These are phyloP conservation scores for Podospora australis DNA, from an alignment of 495 filamentous ascomycete genomes.

Conservation along the genomic window DNA sequence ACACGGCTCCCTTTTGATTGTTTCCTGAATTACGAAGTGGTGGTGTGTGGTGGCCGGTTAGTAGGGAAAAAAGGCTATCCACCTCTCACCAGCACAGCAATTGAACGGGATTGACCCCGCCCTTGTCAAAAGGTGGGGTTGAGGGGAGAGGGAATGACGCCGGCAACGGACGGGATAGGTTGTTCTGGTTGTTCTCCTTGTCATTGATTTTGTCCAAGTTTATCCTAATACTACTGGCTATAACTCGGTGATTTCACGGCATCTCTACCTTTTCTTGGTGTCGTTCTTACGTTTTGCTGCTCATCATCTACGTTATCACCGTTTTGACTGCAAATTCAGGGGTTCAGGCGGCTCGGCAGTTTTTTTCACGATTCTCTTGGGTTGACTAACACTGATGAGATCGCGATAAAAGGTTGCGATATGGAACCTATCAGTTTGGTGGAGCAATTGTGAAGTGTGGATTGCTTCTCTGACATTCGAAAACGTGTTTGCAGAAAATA, in stretches of 20 bases:
- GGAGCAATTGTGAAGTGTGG: not conserved
- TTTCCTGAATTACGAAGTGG: not conserved
- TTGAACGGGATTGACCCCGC: slow-evolving; percentile 1
- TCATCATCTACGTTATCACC: not conserved
- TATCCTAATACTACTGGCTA: no score
- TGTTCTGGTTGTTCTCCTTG: not conserved
- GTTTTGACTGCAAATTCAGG: not conserved
- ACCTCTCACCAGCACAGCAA: no score
- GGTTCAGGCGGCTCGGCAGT: slow-evolving; percentile 8
- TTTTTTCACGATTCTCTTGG: not conserved
- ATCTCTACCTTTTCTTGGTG: slow-evolving; percentile 3
- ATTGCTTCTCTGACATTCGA: not conserved
- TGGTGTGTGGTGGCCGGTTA: not conserved
- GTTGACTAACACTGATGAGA: not conserved
- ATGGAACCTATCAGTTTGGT: no score
- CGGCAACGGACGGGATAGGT: slow-evolving; percentile 2
- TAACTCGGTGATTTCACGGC: slow-evolving; percentile 31
- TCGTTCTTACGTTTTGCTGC: not conserved
- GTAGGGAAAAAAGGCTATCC: no score
- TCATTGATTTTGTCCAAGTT: not conserved
- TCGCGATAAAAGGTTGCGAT: not conserved
- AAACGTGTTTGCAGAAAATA: not conserved
- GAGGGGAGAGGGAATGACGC: not conserved
- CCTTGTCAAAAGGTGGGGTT: not conserved
- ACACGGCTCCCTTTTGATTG: slow-evolving; percentile 5